These are phyloP conservation scores for Hemileccinum rubropunctum DNA, from an alignment of 768 basidiomycete species.

Conservation along the genomic window DNA sequence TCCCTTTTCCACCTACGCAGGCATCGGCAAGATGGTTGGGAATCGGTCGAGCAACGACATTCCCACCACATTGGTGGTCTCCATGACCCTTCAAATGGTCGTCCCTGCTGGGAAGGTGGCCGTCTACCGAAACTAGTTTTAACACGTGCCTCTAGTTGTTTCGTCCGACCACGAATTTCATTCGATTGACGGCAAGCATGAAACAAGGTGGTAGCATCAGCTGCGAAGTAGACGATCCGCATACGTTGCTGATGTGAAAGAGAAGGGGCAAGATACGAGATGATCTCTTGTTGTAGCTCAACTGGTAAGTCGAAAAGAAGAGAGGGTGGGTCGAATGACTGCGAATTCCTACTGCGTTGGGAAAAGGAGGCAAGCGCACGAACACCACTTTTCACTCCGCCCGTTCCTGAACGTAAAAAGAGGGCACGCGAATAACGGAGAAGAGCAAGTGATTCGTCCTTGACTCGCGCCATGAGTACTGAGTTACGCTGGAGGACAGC, in stretches of 20 bases:
- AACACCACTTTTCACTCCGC: background rate
- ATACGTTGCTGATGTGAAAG: slow-evolving; percentile 55
- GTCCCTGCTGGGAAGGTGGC: slow-evolving; percentile 3
- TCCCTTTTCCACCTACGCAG: slow-evolving; percentile 38
- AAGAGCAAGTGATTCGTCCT: slow-evolving; percentile 47
- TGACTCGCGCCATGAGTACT: slow-evolving; percentile 36
- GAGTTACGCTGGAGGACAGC: slow-evolving; percentile 43
- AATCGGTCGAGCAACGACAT: slow-evolving; percentile 26
- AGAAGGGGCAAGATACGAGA: slow-evolving; percentile 55
- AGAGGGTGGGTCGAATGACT: slow-evolving; percentile 7
- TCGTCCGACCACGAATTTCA: slow-evolving; percentile 3
- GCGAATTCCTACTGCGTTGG: slow-evolving; percentile 3
- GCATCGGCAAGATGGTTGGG: slow-evolving; percentile 23
- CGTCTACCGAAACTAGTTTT: slow-evolving; percentile 8
- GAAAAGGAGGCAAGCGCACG: slow-evolving; percentile 4
- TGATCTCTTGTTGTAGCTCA: slow-evolving; percentile 56
- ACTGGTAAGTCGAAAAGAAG: slow-evolving; percentile 46
- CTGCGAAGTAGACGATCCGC: slow-evolving; percentile 52
- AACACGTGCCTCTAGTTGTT: slow-evolving; percentile 2
- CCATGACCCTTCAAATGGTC: slow-evolving; percentile 32
- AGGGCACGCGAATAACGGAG: slow-evolving; percentile 49
- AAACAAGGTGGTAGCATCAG: slow-evolving; percentile 45
- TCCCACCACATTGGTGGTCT: slow-evolving; percentile 35
- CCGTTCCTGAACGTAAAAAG: slow-evolving; percentile 38
- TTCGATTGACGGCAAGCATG: slow-evolving; percentile 24